Evolutionary conservation across 2,329 filamentous ascomycete genomes (phyloP).

Genomic region (Paecilomyces sp.): DNA sequence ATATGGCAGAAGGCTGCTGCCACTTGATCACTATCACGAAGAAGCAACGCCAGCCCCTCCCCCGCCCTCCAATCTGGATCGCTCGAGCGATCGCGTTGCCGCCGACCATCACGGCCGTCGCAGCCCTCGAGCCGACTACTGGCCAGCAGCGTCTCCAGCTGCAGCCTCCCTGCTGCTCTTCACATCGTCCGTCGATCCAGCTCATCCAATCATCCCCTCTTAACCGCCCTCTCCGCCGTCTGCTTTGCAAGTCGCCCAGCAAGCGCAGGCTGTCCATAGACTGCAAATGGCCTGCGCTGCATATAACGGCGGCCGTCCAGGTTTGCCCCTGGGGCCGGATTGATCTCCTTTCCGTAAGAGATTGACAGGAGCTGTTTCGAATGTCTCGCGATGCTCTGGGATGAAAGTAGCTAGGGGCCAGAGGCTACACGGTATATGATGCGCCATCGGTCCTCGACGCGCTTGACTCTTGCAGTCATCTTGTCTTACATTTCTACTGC

Average conservation of each 20-base stretch:
- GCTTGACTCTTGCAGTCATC: conserved; percentile 1
- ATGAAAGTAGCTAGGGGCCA: conserved; percentile 12
- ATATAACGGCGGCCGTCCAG: not conserved
- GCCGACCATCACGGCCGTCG: not conserved
- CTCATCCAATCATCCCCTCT: conserved; percentile 14
- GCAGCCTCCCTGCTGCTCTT: conserved; percentile 6
- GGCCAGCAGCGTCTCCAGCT: not conserved
- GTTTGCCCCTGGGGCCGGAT: not conserved
- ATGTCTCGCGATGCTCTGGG: conserved; percentile 10
- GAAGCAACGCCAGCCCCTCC: not conserved
- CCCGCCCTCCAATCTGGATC: not conserved
- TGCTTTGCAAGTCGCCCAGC: conserved; percentile 3
- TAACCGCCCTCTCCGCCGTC: conserved; percentile 14
- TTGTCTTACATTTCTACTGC: conserved; percentile 8
- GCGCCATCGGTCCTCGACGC: not conserved
- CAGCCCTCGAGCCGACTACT: not conserved
- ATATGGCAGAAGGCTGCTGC: not conserved
- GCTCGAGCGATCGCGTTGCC: not conserved
- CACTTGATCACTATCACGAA: not conserved
- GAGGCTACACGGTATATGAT: conserved; percentile 8
- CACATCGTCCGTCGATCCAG: conserved; percentile 14
- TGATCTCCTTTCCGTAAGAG: conserved; percentile 12
- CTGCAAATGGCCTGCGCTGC: not conserved
- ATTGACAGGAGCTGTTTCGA: conserved; percentile 18
- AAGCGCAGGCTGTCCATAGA: not conserved